Conservation (phyloP, 352 stramenopile genomes). For the Elongisporangium anandrum region DNA sequence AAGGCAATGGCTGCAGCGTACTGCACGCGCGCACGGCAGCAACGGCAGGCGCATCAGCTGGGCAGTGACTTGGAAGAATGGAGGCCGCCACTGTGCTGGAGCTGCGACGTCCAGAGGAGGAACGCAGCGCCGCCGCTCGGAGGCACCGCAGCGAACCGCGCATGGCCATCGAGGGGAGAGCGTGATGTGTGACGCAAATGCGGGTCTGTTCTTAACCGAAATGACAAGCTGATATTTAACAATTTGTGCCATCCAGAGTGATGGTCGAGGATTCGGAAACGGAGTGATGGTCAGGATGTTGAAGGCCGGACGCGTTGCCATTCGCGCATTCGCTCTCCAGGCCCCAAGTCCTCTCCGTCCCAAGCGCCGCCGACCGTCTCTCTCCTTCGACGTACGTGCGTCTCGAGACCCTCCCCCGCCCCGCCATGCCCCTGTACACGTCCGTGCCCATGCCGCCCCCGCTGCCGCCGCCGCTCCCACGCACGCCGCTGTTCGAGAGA, state of each 20-base stretch:
- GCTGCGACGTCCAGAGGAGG: neutral
- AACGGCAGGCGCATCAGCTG: neutral
- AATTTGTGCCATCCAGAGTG: neutral
- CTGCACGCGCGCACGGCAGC: neutral
- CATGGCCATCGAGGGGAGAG: neutral
- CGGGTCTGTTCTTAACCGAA: neutral
- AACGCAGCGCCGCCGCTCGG: neutral
- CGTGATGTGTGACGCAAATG: neutral
- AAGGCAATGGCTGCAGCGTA: neutral
- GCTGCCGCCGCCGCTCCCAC: neutral
- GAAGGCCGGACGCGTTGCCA: neutral
- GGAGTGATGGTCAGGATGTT: neutral
- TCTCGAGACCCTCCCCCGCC: neutral
- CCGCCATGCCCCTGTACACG: neutral
- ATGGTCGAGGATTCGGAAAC: neutral
- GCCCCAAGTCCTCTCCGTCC: neutral
- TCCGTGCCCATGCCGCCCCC: neutral
- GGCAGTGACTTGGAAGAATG: neutral
- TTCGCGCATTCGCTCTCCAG: neutral
- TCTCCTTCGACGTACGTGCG: neutral
- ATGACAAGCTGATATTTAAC: neutral
- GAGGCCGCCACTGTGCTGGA: neutral
- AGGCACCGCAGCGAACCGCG: neutral
- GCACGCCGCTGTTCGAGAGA: neutral
- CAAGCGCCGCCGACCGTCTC: neutral